Percentiles rank a stretch among this genome's conserved stretches.
Evolutionary conservation across 345 rosid genomes (phyloP).

Genomic region (Rhodamnia rubescens): DNA sequence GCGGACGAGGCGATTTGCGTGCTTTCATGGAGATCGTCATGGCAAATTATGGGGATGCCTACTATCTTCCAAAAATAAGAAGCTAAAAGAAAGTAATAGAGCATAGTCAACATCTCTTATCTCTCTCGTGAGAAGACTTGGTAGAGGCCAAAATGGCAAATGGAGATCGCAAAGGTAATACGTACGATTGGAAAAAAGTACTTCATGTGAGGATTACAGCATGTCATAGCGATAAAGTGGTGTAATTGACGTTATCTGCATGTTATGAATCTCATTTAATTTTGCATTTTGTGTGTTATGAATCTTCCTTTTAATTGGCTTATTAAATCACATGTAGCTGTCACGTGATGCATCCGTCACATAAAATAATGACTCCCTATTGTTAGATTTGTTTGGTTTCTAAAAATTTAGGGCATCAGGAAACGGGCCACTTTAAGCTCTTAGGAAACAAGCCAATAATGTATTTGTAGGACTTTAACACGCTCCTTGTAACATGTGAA

Average conservation of each 20-base stretch:
- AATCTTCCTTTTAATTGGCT: not conserved
- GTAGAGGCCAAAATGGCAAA: too few relatives aligned
- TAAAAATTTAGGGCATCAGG: too few relatives aligned
- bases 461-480: not conserved
- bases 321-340: not conserved
- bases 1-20: not conserved
- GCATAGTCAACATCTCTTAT: not conserved
- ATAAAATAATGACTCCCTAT: not conserved
- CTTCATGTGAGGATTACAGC: too few relatives aligned
- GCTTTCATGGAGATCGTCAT: not conserved
- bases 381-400: not conserved
- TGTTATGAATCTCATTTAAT: not conserved
- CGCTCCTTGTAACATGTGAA: not conserved
- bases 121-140: too few relatives aligned
- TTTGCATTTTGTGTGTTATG: fast-evolving
- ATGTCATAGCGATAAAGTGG: too few relatives aligned
- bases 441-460: too few relatives aligned
- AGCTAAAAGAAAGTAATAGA: not conserved
- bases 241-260: not conserved
- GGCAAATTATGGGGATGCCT: not conserved
- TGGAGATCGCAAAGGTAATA: too few relatives aligned
- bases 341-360: fast-evolving
- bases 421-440: too few relatives aligned
- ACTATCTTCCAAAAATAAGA: not conserved
- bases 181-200: too few relatives aligned